Percentiles rank a stretch among this genome's conserved stretches.
phyloP scores from a whole-genome alignment of 345 rosid species.

The Erodium maritimum region DNA sequence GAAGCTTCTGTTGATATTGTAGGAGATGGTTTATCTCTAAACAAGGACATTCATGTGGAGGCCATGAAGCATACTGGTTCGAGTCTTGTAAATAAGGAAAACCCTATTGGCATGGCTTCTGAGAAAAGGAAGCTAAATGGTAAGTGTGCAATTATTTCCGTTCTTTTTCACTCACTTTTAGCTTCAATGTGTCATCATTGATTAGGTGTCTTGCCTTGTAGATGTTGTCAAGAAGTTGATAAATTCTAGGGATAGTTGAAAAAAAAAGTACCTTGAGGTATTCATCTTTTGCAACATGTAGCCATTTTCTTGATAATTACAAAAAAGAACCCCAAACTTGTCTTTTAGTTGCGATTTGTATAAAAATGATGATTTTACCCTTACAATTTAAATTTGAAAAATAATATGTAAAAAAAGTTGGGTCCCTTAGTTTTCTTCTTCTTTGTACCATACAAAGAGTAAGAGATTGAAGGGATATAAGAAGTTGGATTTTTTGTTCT shows the following conservation, averaged over 20 bases:
- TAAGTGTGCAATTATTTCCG: conserved; percentile 16
- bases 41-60: conserved; percentile 27
- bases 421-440: no score
- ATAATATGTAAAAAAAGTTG: no score
- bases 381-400: no score
- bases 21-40: conserved; percentile 26
- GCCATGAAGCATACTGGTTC: conserved; percentile 16
- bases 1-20: conserved; percentile 35
- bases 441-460: no score
- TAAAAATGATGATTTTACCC: no score
- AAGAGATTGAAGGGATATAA: no score
- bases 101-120: conserved; percentile 13
- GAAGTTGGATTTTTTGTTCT: no score
- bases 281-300: no score
- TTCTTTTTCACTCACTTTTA: no score
- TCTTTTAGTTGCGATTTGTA: no score
- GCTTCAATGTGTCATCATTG: not conserved
- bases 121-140: conserved; percentile 84
- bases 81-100: not conserved
- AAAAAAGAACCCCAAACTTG: no score
- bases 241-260: not conserved
- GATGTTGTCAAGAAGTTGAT: not conserved
- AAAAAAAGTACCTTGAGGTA: not conserved
- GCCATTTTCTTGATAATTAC: no score
- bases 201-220: not conserved